A percentile compares a stretch with the other conserved stretches of the same genome.
Evolutionary conservation across 2,329 filamentous ascomycete species (phyloP).

Genomic region (Pseudogymnoascus sp.): DNA sequence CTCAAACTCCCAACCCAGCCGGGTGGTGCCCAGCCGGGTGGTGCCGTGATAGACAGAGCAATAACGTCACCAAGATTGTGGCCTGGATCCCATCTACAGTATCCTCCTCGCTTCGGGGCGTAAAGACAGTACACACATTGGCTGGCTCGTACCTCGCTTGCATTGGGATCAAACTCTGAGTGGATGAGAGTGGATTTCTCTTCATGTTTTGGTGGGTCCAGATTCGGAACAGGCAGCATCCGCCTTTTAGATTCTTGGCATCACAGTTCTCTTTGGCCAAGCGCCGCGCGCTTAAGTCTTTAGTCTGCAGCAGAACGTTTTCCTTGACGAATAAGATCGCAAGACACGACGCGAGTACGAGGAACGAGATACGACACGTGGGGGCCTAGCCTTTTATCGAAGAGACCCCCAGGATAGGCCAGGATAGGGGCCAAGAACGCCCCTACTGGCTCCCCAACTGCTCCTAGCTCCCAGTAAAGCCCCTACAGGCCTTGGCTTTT

Average conservation of each 20-base stretch:
- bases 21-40: not conserved
- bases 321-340: not conserved
- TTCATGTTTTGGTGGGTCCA: not conserved
- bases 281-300: not conserved
- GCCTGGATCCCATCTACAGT: not conserved
- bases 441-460: not conserved
- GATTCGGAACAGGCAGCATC: not conserved
- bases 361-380: slow-evolving; percentile 3
- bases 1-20: not conserved
- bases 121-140: not conserved
- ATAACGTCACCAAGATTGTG: not conserved
- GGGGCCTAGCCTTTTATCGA: not conserved
- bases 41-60: not conserved
- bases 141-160: not conserved
- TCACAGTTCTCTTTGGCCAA: not conserved
- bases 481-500: not conserved
- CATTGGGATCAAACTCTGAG: not conserved
- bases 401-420: not conserved
- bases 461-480: not conserved
- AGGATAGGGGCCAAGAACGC: not conserved
- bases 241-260: not conserved
- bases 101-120: not conserved
- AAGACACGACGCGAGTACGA: not conserved
- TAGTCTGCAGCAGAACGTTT: not conserved
- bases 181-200: not conserved